These are phyloP conservation scores for Colletotrichum cordylinicola DNA, from an alignment of 2,329 filamentous ascomycete genomes.

Conservation along the genomic window DNA sequence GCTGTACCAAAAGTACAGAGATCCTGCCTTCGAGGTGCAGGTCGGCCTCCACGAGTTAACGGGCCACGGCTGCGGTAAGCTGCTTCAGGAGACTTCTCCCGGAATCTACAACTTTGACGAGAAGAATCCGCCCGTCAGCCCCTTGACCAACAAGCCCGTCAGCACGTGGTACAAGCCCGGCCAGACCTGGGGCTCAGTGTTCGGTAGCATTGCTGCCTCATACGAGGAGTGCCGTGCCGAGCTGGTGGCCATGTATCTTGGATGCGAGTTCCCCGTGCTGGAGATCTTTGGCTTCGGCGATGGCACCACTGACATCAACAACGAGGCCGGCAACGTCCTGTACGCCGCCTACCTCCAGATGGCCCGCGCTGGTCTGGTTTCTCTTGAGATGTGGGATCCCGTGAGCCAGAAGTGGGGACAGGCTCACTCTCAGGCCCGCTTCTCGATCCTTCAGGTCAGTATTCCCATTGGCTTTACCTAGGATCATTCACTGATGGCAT, in stretches of 20 bases:
- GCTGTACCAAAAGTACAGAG: constrained; percentile 82
- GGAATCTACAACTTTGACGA: constrained; percentile 90
- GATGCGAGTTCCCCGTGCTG: constrained; percentile 85
- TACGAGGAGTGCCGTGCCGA: constrained; percentile 97
- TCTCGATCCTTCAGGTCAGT: constrained; percentile 74
- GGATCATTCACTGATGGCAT: neutral
- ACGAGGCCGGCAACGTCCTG: constrained; percentile 83
- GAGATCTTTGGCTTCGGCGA: constrained; percentile 92
- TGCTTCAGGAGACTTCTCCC: constrained; percentile 85
- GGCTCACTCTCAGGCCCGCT: constrained; percentile 89
- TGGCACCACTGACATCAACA: constrained; percentile 73
- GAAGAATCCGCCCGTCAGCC: constrained; percentile 80
- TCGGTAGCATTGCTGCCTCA: constrained; percentile 83
- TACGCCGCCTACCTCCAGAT: constrained; percentile 90
- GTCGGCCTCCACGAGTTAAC: constrained; percentile 91
- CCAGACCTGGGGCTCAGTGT: constrained; percentile 93
- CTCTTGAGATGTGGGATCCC: constrained; percentile 94
- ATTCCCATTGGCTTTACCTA: neutral
- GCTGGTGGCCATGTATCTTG: constrained; percentile 87
- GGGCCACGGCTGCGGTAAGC: constrained; percentile 88
- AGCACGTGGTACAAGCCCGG: constrained; percentile 92
- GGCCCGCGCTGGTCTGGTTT: constrained; percentile 88
- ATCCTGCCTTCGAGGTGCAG: constrained; percentile 91
- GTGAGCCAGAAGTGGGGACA: constrained; percentile 92
- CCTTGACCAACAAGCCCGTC: constrained; percentile 78